Base-by-base conservation (phyloP, 352 stramenopile genomes). In the Globisporangium megalacanthum region DNA sequence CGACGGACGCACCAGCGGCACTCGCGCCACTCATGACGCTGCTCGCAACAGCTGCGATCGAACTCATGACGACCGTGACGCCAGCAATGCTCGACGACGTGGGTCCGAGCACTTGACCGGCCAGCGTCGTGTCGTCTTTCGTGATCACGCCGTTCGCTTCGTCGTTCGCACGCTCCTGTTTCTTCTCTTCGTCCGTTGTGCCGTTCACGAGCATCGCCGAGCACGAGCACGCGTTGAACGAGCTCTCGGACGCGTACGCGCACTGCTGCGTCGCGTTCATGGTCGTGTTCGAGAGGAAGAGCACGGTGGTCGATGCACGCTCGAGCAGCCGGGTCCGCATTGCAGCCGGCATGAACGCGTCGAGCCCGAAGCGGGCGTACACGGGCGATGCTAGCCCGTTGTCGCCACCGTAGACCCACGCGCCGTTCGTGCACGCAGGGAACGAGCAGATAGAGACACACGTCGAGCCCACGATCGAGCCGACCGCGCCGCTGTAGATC, bases 371-470 rank as follows among this genome's bases (percentile, higher is more conserved):
- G 0, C 52, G 73, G 31, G 74, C 56, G 65, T 93, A 93, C 15
- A 93, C 72, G 9, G 70, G 73, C 42, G 80, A 90, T 35, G 74
- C 62, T 31, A 94, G 73, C 19, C 83, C 83, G 58, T 88, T 88
- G 46, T 64, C 56, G 36, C 61, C 60, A 22, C 69, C 68, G 65
- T 93, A 93, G 14, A 75, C 70, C 83, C 83, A 93, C 10, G 50
- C 51, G 47, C 58, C 65, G 56, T 82, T 65, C 19, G 59, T 79
- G 58, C 83, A 94, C 14, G 73, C 75, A 1, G 83, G 81, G 62
- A 94, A 92, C 17, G 73, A 81, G 52, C 83, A 94, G 37, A 88
- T 89, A 9, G 83, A 92, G 31, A 94, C 72, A 17, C 83, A 94
- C 17, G 81, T 75, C 35, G 73, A 78, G 50, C 77, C 79, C 1